phyloP scores from a whole-genome alignment of 2,329 filamentous ascomycete genomes.

The Arthrobotrys conoides region DNA sequence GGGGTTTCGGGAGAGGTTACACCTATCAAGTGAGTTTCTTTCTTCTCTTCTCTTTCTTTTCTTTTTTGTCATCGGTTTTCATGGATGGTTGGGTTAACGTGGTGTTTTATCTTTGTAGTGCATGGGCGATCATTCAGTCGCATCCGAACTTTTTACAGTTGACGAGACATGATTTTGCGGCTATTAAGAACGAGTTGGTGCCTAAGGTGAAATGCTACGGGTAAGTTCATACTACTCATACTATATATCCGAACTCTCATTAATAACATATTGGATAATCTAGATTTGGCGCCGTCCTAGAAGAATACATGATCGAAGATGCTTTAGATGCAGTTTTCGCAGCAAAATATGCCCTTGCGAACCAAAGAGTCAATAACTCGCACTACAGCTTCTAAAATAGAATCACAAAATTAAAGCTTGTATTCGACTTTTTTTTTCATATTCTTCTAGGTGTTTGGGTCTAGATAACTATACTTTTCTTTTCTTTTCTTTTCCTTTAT shows the following conservation, averaged over 20 bases:
- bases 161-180: conserved; percentile 77
- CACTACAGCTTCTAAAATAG: conserved; percentile 54
- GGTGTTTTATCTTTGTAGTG: conserved; percentile 72
- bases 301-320: conserved; percentile 80
- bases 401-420: neutral
- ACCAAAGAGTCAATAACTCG: conserved; percentile 57
- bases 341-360: conserved; percentile 69
- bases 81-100: neutral
- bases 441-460: neutral
- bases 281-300: conserved; percentile 76
- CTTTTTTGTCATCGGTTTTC: neutral
- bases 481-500: conserved; percentile 2
- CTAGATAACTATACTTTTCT: neutral
- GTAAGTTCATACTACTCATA: conserved; percentile 71
- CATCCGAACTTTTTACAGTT: conserved; percentile 79
- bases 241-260: neutral
- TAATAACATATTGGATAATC: conserved; percentile 63
- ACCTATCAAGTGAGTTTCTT: conserved; percentile 73
- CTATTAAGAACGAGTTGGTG: conserved; percentile 79
- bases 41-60: conserved; percentile 20
- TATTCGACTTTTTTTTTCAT: neutral
- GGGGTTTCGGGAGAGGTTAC: conserved; percentile 92
- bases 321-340: conserved; percentile 80
- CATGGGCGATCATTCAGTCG: conserved; percentile 84
- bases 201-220: conserved; percentile 93